Percentiles rank a stretch among this genome's conserved stretches.
Conservation (phyloP, 176 grass and related monocot species). For the Cymbopogon citratus region DNA sequence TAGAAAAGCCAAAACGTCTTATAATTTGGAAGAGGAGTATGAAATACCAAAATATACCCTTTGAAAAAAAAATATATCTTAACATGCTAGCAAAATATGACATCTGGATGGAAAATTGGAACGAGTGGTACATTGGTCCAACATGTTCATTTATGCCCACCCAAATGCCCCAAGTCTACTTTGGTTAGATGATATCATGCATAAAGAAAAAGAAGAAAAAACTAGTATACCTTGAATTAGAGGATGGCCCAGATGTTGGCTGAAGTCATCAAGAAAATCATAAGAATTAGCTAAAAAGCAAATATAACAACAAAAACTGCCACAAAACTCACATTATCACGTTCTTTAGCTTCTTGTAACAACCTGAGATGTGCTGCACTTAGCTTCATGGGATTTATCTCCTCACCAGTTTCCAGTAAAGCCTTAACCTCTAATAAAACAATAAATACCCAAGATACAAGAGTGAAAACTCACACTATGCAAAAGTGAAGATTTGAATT, state of each 20-base stretch:
- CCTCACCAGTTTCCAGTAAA: slow-evolving; percentile 39
- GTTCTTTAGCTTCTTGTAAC: slow-evolving; percentile 52
- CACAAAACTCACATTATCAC: slow-evolving; percentile 30
- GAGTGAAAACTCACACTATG: slow-evolving; percentile 11
- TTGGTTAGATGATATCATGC: not conserved
- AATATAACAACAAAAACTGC: slow-evolving; percentile 17
- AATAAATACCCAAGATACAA: slow-evolving; percentile 16
- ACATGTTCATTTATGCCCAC: not conserved
- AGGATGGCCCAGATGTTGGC: slow-evolving; percentile 36
- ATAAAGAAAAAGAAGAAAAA: not conserved
- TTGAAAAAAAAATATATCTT: too few relatives aligned
- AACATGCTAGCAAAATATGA: too few relatives aligned
- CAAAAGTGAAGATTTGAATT: not conserved
- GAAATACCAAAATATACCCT: not conserved
- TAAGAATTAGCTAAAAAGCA: not conserved
- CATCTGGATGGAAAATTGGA: not conserved
- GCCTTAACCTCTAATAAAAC: slow-evolving; percentile 51
- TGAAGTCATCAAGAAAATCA: slow-evolving; percentile 13
- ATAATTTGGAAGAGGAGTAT: not conserved
- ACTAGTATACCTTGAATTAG: slow-evolving; percentile 41
- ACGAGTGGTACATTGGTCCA: not conserved
- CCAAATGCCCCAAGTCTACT: not conserved
- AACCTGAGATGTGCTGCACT: slow-evolving; percentile 52
- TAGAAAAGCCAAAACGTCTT: too few relatives aligned
- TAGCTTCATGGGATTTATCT: slow-evolving; percentile 60